These are phyloP conservation scores for Mrakiaceae sp. DNA, from an alignment of 1,284 basidiomycete genomes.

Conservation along the genomic window DNA sequence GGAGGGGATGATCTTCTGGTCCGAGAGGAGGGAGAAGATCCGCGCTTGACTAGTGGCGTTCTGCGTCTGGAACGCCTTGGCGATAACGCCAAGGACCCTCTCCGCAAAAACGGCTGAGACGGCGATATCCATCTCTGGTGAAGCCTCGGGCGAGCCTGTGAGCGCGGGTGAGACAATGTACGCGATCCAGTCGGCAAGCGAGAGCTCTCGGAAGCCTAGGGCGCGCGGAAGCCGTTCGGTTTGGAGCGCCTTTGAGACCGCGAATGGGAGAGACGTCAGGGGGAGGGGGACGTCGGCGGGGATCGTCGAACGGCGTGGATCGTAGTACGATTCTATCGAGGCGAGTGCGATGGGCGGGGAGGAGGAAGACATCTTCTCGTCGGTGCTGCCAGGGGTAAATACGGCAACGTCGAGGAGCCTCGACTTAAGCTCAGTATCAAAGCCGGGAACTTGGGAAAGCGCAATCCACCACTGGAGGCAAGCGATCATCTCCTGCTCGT, in stretches of 20 bases:
- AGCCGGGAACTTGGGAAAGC: slow-evolving; percentile 43
- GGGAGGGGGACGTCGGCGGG: slow-evolving; percentile 77
- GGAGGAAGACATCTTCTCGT: slow-evolving; percentile 15
- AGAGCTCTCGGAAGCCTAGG: slow-evolving; percentile 75
- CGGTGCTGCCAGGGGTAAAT: slow-evolving; percentile 15
- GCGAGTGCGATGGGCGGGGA: slow-evolving; percentile 54
- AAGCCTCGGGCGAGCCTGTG: slow-evolving; percentile 29
- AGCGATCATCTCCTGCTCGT: slow-evolving; percentile 61
- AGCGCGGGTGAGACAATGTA: slow-evolving; percentile 49
- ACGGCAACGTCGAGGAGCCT: slow-evolving; percentile 62
- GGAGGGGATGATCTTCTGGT: slow-evolving; percentile 71
- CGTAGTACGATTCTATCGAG: slow-evolving; percentile 61
- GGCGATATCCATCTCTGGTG: slow-evolving; percentile 36
- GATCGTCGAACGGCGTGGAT: slow-evolving; percentile 54
- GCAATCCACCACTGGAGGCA: slow-evolving; percentile 85
- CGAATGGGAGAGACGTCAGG: slow-evolving; percentile 58
- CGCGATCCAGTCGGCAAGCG: slow-evolving; percentile 61
- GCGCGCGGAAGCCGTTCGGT: slow-evolving; percentile 45
- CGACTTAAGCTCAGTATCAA: slow-evolving; percentile 40
- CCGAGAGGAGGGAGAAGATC: slow-evolving; percentile 48
- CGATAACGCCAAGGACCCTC: slow-evolving; percentile 57
- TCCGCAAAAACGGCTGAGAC: slow-evolving; percentile 67
- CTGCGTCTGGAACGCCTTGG: slow-evolving; percentile 65
- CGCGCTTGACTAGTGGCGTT: slow-evolving; percentile 28
- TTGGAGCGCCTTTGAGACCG: slow-evolving; percentile 53